Evolutionary conservation across 345 rosid species (phyloP).

Genomic region (Iberis pinnata): DNA sequence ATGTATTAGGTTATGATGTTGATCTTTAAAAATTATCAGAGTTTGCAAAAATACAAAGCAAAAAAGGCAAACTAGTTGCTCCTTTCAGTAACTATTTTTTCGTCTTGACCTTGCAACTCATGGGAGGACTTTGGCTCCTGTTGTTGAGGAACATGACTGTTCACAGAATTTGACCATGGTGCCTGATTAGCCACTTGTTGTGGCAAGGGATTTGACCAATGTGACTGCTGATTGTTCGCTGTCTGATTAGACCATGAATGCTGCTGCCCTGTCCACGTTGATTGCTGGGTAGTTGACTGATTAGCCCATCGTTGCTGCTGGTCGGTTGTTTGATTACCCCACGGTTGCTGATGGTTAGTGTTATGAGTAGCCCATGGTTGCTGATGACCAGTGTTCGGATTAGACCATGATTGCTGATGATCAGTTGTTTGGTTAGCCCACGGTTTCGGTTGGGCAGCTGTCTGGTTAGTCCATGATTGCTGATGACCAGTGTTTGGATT

Average conservation of each 20-base stretch:
- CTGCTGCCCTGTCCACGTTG: conserved; percentile 23
- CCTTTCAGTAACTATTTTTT: not conserved
- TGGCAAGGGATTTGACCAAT: conserved; percentile 14
- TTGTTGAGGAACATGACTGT: conserved; percentile 23
- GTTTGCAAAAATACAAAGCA: too few relatives aligned
- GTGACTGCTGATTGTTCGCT: conserved; percentile 27
- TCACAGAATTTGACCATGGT: conserved; percentile 21
- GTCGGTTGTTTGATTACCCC: not conserved
- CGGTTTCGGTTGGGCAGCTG: not conserved
- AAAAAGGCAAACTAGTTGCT: not conserved
- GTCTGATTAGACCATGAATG: conserved; percentile 25
- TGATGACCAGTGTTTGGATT: conserved; percentile 22
- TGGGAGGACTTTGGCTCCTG: conserved; percentile 18
- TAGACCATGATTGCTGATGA: conserved; percentile 10
- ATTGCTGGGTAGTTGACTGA: conserved; percentile 22
- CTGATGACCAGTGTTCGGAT: conserved; percentile 26
- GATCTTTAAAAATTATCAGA: too few relatives aligned
- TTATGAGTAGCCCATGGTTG: conserved; percentile 17
- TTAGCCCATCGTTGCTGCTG: conserved; percentile 17
- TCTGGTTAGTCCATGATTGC: conserved; percentile 18
- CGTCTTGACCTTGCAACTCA: conserved; percentile 10
- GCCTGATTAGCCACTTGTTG: conserved; percentile 20
- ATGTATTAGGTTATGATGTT: too few relatives aligned
- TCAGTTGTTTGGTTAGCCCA: conserved; percentile 2
- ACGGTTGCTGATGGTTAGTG: not conserved